A percentile compares a stretch with the other conserved stretches of the same genome.
These are phyloP conservation scores for Panicum miliaceum DNA, from an alignment of 176 grass and related monocot genomes.

Conservation along the genomic window DNA sequence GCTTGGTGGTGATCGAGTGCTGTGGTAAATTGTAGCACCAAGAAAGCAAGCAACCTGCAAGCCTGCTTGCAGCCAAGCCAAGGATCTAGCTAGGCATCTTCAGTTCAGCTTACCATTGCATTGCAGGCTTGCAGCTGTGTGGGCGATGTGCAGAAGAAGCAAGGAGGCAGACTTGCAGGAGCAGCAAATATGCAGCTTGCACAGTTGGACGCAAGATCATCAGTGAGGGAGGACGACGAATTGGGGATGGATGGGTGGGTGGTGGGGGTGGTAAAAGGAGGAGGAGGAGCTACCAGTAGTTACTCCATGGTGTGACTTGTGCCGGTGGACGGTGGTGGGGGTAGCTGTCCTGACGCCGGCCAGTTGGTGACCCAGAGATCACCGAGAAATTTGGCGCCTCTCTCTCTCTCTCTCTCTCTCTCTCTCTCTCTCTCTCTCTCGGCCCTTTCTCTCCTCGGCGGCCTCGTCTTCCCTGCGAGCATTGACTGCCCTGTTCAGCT, in stretches of 20 bases:
- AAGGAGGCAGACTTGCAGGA: neutral
- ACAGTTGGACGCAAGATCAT: neutral
- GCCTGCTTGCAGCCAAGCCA: neutral
- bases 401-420: neutral
- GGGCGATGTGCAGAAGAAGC: neutral
- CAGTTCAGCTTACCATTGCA: neutral
- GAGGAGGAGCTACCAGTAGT: neutral
- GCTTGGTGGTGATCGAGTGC: neutral
- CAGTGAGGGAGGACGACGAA: neutral
- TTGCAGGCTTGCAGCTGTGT: neutral
- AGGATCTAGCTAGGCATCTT: neutral
- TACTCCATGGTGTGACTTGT: conserved; percentile 4
- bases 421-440: neutral
- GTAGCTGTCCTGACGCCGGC: neutral
- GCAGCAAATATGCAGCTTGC: neutral
- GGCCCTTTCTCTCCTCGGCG: neutral
- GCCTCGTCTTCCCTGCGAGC: conserved; percentile 17
- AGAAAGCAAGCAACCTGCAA: conserved; percentile 13
- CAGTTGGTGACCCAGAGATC: conserved; percentile 22
- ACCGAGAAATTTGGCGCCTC: conserved; percentile 21
- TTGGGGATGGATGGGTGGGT: neutral
- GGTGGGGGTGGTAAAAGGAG: conserved; percentile 11
- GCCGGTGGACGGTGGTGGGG: conserved; percentile 24
- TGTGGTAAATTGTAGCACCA: neutral
- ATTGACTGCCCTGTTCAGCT: neutral